These are phyloP conservation scores for Talaromyces piceae DNA, from an alignment of 2,329 filamentous ascomycete genomes.

Conservation along the genomic window DNA sequence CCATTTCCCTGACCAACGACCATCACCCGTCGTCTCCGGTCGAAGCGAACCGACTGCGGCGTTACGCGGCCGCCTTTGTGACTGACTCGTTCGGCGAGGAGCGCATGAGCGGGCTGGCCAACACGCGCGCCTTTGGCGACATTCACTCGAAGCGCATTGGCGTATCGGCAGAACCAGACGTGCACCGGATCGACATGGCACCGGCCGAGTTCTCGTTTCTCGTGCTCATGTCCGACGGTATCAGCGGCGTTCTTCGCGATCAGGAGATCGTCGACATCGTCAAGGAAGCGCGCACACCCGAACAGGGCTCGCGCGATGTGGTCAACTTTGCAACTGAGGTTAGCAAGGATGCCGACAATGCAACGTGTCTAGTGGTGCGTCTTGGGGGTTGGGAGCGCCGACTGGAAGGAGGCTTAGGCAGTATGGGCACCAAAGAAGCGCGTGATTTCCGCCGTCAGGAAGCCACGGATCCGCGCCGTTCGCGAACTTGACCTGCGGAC, in stretches of 20 bases:
- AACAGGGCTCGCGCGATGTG: constrained; percentile 70
- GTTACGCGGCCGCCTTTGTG: constrained; percentile 79
- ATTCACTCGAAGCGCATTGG: constrained; percentile 86
- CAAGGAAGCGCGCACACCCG: constrained; percentile 87
- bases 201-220: constrained; percentile 85
- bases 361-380: constrained; percentile 55
- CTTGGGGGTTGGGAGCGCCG: constrained; percentile 58
- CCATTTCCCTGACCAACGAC: constrained; percentile 76
- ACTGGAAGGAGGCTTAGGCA: constrained; percentile 75
- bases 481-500: constrained; percentile 41
- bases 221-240: constrained; percentile 80
- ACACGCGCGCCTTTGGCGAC: constrained; percentile 90
- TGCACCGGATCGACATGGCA: constrained; percentile 67
- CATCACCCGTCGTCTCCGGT: constrained; percentile 85
- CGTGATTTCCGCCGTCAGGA: constrained; percentile 75
- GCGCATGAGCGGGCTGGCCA: constrained; percentile 85
- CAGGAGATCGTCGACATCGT: constrained; percentile 95
- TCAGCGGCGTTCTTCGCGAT: constrained; percentile 77
- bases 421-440: constrained; percentile 85
- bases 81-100: constrained; percentile 97
- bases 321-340: constrained; percentile 88
- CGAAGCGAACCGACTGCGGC: constrained; percentile 74
- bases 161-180: constrained; percentile 87
- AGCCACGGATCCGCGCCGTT: constrained; percentile 70
- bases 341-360: constrained; percentile 56